Base-by-base conservation (phyloP, 2,329 filamentous ascomycete genomes). In the Plectosphaerella plurivora region DNA sequence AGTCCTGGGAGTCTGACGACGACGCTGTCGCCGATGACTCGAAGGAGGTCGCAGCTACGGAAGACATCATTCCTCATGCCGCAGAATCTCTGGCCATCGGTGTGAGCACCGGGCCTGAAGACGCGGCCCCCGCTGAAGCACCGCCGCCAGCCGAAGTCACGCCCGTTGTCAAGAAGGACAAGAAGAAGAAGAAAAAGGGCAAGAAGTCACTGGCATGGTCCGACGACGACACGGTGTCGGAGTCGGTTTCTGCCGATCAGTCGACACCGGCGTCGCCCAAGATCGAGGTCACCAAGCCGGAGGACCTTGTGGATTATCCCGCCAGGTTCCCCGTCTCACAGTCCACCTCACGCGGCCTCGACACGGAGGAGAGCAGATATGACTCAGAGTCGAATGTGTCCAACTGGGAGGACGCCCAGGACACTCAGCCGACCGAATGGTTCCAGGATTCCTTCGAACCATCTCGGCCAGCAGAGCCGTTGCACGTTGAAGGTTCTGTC, bases 181-280 rank as follows among this genome's bases (percentile, higher is more conserved):
- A 68, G 57, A 65, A 64, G 50, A 57, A 70, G 37, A 75, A 73
- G 58, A 76, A 74, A 60, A 63, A 61, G 35, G 53, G 48, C 7
- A 57, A 51, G 47, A 55, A 55, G 47, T 20, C 47, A 10, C 9
- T 48, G 12, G 42, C 51, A 16, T 15, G 18, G 36, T 42, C 48
- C 8, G 36, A 39, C 10, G 50, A 54, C 14, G 15, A 18, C 4
- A 7, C 36, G 12, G 36, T 45, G 3, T 12, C 5, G 3, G 41
- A 41, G 22, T 12, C 15, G 18, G 33, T 11, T 14, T 33, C 44
- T 15, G 22, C 44, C 25, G 49, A 41, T 51, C 18, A 36, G 53
- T 53, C 20, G 10, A 28, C 16, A 24, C 7, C 28, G 3, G 5
- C 24, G 18, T 42, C 11, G 11, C 24, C 24, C n/a, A 47, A 45